Evolutionary conservation across 2,329 filamentous ascomycete species (phyloP), one percentile per base, ranked within the genome.

Genomic region (Pseudogymnoascus sp.): DNA sequence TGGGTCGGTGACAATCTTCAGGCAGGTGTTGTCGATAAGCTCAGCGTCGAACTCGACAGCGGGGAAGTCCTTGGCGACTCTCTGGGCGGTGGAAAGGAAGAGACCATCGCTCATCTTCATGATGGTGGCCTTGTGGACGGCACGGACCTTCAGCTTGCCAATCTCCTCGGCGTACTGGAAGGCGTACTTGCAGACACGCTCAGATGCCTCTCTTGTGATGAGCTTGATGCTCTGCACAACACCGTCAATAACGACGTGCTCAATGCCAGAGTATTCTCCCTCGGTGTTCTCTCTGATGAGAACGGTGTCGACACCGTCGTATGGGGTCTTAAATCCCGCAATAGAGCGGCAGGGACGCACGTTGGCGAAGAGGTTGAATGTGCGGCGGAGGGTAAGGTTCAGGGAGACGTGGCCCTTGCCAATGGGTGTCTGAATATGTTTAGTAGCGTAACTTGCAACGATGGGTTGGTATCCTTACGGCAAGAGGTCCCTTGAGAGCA

Each of bases 91-190:
- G 77, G 84, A 89, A 69, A 99, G 84, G 87, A 99, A 99, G 65
- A 99, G 90, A 80, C 94, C 94, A 76, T 99, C 94, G 74, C 89
- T 93, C 90, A 97, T 96, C 87, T 99, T 99, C 94, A 99, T 99
- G 81, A 99, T 99, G 74, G 94, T 97, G 76, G 94, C 94, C 86
- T 99, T 99, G 89, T 99, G 94, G 66, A 97, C 92, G 63, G 91
- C 93, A 73, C 92, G 91, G 72, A 97, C 93, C 89, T 97, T 97
- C 75, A 86, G 92, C 82, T 90, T 90, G 78, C 92, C 91, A 73
- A 97, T 89, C 70, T 90, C 85, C 77, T 94, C 84, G 69, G 94
- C 94, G 76, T 99, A 91, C 81, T 99, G 93, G 87, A 99, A 99
- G 71, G 95, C 94, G 77, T 91, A 99, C 74, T 92, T 88, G 68